Base-by-base conservation (phyloP, 768 basidiomycete species). In the Rhodotorula diobovata region DNA sequence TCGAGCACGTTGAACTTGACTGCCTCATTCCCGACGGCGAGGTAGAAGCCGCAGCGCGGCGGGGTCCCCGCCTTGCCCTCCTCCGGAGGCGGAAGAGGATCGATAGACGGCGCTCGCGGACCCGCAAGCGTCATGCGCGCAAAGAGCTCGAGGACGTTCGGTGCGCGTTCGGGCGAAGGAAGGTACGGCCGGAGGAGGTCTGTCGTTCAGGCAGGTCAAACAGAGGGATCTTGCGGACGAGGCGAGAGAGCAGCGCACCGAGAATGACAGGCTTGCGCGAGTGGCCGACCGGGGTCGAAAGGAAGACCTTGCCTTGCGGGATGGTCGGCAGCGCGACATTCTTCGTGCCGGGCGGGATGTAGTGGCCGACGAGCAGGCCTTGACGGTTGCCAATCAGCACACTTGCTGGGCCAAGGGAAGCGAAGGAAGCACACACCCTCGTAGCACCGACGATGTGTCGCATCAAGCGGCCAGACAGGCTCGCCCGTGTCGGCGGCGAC, bases 61-160 rank as follows among this genome's bases (percentile, higher is more conserved):
- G 35, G 39, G 16, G 11, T 14, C 20, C n/a, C 45, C 51, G 2
- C 34, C 39, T 30, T 8, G 32, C 30, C 11, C 8, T 43, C 41
- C 34, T 4, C 41, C 10, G 15, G 32, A 3, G 1, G 57, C 28
- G 6, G 28, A 12, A 9, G 11, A 21, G 2, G 18, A n/a, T 3
- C 32, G 32, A 30, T 9, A 30, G 54, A 4, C 21, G 18, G 18
- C 14, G n/a, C 54, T 4, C 14, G 30, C 37, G 37, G 35, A 4
- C 67, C 67, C 18, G 61, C 37, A 9, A 70, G 58, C 10, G 73
- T 61, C 20, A 66, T 70, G 9, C 73, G 43, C 2, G 73, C 73
- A 34, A 74, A 74, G 37, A 74, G 58, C 48, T 74, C 73, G 45
- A 74, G 39, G n/a, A 70, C 59, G 55, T 74, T 74, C 18, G 73